phyloP scores from a whole-genome alignment of 202 grass and related monocot species.

The Carex arenaria region DNA sequence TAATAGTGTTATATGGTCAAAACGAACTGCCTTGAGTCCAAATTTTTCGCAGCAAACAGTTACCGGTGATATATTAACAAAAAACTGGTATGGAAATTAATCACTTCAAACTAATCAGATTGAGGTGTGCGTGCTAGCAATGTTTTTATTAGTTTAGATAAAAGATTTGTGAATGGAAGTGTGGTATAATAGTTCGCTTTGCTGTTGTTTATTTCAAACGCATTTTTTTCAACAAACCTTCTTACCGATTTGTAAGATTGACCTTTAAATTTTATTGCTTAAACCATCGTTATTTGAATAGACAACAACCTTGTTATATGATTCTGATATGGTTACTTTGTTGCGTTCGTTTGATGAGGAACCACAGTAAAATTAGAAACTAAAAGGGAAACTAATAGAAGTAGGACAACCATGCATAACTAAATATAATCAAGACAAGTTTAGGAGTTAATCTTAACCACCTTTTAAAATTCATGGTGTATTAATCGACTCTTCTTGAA shows the following conservation, averaged over 20 bases:
- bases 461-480: background rate
- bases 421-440: background rate
- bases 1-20: background rate
- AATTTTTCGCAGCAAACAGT: background rate
- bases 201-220: background rate
- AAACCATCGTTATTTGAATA: background rate
- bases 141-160: background rate
- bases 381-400: background rate
- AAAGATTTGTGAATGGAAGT: background rate
- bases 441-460: background rate
- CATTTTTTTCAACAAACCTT: background rate
- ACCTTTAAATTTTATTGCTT: background rate
- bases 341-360: background rate
- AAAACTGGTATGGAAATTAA: background rate
- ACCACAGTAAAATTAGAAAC: background rate
- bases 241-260: background rate
- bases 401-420: background rate
- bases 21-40: background rate
- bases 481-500: background rate
- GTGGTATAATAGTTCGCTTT: background rate
- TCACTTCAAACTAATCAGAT: background rate
- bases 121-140: background rate
- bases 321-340: background rate
- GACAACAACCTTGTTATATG: background rate
- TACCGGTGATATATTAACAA: background rate